Base-by-base conservation (phyloP, 495 filamentous ascomycete species). In the Lasiosphaeria miniovina region DNA sequence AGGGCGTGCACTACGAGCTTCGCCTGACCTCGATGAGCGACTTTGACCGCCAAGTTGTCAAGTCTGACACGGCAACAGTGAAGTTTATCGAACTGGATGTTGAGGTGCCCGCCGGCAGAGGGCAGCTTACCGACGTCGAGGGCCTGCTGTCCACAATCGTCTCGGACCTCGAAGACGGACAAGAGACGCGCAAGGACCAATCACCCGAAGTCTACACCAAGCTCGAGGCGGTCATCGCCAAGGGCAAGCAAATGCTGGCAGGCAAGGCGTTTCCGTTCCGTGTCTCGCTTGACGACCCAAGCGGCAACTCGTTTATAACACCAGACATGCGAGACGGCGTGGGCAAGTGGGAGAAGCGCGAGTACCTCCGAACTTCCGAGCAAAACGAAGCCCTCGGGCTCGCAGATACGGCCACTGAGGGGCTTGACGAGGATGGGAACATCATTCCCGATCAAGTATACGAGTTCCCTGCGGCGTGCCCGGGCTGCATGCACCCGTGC, bases 291-390 rank as follows among this genome's bases (percentile, higher is more conserved):
- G 90, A 99, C 70, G 94, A 99, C 65, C 89, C 89, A 3, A 89
- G 92, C 4, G 94, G 94, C n/a, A 99, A 99, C 79, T 95, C 90
- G 4, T 98, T 90, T 84, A 95, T 99, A 65, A 91, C 96, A 52
- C 94, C 94, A 36, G 88, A 89, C 61, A 82, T 87, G 57, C 75
- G 82, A 45, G 90, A 93, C 65, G 73, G 77, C 55, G 85, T 89
- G 6, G 87, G 85, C 52, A 97, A 96, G 73, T 97, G 92, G 84
- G 79, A 78, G 33, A 88, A 90, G 63, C 80, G 77, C 45, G 88
- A 96, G 68, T 99, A 96, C 68, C 71, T 86, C 5, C 85, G 94
- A 36, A 92, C 88, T 0, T 78, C 86, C 3, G 88, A 89, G 64
- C 92, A 97, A 73, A 99, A 99, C 64, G 86, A 85, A 49, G 82